Percentiles rank a stretch among this genome's conserved stretches.
These are phyloP conservation scores for Wickerhamiella galacta DNA, from an alignment of 805 yeast genomes.

Conservation along the genomic window DNA sequence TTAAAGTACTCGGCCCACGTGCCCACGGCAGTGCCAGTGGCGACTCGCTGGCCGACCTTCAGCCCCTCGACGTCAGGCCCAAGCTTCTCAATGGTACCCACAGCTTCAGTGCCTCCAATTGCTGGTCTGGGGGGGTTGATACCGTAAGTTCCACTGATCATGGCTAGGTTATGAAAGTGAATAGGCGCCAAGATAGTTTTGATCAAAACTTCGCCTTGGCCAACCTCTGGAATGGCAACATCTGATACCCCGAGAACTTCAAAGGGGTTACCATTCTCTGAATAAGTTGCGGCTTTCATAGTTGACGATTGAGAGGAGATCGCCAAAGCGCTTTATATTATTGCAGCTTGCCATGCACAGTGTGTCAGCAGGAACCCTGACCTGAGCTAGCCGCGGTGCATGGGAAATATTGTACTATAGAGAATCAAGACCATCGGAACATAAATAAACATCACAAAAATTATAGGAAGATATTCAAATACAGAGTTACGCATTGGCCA, in stretches of 20 bases:
- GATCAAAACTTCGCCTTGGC: constrained; percentile 1
- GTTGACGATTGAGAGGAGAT: too few species aligned
- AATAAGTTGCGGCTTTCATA: constrained; percentile 4
- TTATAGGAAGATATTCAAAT: too few species aligned
- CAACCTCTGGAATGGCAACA: constrained; percentile 2
- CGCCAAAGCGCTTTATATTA: too few species aligned
- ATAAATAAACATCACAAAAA: too few species aligned
- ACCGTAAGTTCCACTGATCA: constrained; percentile 2
- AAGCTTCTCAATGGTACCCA: constrained; percentile 2
- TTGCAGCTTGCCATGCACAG: too few species aligned
- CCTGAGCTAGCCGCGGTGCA: too few species aligned
- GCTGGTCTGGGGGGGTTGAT: constrained; percentile 2
- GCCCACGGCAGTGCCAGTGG: constrained; percentile 1
- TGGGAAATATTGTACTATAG: too few species aligned
- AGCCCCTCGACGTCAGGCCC: constrained; percentile 2
- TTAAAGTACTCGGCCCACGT: constrained; percentile 6
- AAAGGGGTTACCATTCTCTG: constrained; percentile 3
- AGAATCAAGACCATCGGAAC: too few species aligned
- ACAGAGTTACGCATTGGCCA: constrained; percentile 1
- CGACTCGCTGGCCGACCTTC: constrained; percentile 4
- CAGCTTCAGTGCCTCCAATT: constrained; percentile 2
- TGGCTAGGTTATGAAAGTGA: constrained; percentile 3
- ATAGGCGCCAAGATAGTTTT: constrained; percentile 1
- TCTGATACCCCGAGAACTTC: constrained; percentile 7
- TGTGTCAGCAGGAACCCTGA: too few species aligned